Base-by-base conservation (phyloP, 352 stramenopile genomes). In the Pythium apleroticum region DNA sequence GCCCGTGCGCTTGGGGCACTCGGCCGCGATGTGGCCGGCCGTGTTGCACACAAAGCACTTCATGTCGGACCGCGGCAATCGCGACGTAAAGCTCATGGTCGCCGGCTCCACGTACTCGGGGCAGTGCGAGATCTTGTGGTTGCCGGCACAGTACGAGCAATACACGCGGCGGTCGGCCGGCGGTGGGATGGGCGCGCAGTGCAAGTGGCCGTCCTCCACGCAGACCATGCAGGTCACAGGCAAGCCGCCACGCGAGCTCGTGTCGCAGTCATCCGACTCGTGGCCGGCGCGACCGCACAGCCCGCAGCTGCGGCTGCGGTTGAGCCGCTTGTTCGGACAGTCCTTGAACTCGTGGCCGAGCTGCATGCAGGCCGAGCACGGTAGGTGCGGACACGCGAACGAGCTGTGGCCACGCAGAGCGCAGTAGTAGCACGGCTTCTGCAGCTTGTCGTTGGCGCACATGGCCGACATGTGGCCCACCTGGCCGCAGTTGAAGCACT, bases 401-500 rank as follows among this genome's bases (percentile, higher is more conserved):
- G 86, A 72, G 64, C 80, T 83, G 66, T 95, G 86, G 15, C 84
- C 84, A 20, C 82, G 82, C 57, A 91, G 60, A 6, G 76, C 86
- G 62, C 86, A 95, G 63, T 91, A 91, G 71, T 93, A 90, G 64
- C 86, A 95, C 4, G 86, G 86, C 45, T 73, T 79, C 43, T 86
- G 71, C 30, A 91, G 74, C 52, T 73, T 78, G 64, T 89, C 75
- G 64, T 95, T 95, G 56, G 84, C 78, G 69, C 86, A 95, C 45
- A 89, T 64, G n/a, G 58, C 80, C 28, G 84, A 80, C 71, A 91
- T 85, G 68, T 95, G 86, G 14, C 86, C 86, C 11, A 93, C 78
- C 57, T 95, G 71, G 27, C 82, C 84, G 60, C 86, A 95, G 64
- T 93, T 90, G 69, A 82, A 95, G 68, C 86, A 95, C 68, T 95